Evolutionary conservation across 148 eudicot species (phyloP).

Genomic region (Agrostemma githago): DNA sequence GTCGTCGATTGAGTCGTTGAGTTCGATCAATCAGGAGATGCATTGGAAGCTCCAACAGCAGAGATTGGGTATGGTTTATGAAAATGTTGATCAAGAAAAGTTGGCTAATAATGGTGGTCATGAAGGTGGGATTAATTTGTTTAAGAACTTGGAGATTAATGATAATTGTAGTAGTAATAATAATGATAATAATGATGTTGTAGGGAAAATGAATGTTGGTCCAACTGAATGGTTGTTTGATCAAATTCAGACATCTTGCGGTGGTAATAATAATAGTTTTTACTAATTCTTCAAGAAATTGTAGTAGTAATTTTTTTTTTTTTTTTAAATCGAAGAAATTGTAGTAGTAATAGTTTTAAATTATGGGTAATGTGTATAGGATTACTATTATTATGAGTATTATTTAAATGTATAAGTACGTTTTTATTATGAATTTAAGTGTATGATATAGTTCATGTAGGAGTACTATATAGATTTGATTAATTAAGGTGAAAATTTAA

Average conservation of each 20-base stretch:
- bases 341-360: no score
- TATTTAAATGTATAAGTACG: no score
- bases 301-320: no score
- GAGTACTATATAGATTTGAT: no score
- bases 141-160: conserved; percentile 40
- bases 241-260: conserved; percentile 21
- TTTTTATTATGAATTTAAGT: no score
- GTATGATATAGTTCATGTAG: no score
- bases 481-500: no score
- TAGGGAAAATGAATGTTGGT: conserved; percentile 22
- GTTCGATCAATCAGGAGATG: conserved; percentile 72
- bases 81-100: conserved; percentile 10
- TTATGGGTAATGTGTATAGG: no score
- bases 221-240: conserved; percentile 67
- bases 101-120: not conserved
- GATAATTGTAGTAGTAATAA: conserved; percentile 4
- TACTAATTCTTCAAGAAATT: not conserved
- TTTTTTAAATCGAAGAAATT: no score
- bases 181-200: not conserved
- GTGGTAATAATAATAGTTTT: not conserved
- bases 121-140: conserved; percentile 29
- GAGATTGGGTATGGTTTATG: conserved; percentile 49
- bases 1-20: conserved; percentile 70
- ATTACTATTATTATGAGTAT: no score
- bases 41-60: conserved; percentile 83